Evolutionary conservation across 75 land plant genomes (phyloP), one percentile per base, ranked within the genome.

Genomic region (Pinus albicaulis): DNA sequence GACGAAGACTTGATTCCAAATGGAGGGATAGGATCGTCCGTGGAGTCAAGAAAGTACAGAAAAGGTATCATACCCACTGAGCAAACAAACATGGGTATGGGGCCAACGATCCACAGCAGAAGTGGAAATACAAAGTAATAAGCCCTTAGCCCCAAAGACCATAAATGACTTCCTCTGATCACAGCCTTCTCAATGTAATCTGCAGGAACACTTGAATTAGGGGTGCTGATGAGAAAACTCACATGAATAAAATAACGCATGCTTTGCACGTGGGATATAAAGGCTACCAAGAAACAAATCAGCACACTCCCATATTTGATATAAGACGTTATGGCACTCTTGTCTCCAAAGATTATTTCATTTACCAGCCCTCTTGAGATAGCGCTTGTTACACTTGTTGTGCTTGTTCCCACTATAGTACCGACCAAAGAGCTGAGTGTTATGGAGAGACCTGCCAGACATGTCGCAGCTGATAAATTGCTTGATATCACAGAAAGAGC

Each of bases 361-460:
- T 48, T 25, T 12, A 85, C 24, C 1, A 23, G 56, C 65, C 77
- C 78, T 38, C 3, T 38, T 38, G 41, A 38, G 41, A 3, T 3
- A 60, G 80, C 73, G 82, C 77, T 89, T 57, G 81, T 79, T 19
- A 85, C 76, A 87, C 87, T 88, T 5, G 90, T 88, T 5, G 90
- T 88, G 0, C 87, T 92, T 17, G 88, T 86, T 38, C 41, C 81
- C 19, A 83, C 78, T 84, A 89, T 88, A 2, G 90, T 88, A 0
- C 88, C 94, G 28, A 90, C 85, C 6, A 89, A 81, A 11, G 97
- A 87, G 77, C 90, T 79, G 23, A 94, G 82, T 10, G 91, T 81
- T 34, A 94, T 79, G 55, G 92, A 84, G 25, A 93, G 79, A 5
- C 91, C 76, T 0, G 89, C 84, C 38, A 94, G 59, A 70, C 65